Base-by-base conservation (phyloP, 306 rosid species). In the Canavalia ensiformis region DNA sequence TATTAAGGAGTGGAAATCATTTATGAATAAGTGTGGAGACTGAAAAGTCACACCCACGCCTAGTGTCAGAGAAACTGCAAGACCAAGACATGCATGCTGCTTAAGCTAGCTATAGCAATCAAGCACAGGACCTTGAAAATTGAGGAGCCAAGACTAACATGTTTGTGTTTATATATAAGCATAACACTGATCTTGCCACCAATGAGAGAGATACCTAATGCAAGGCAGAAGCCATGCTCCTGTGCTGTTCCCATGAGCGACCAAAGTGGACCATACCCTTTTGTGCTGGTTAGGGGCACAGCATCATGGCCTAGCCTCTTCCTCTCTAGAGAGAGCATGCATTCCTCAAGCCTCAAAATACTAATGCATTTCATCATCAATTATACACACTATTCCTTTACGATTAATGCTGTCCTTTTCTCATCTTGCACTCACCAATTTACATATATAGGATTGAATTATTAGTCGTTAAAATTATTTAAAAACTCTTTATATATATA, bases 41-140 rank as follows among this genome's bases (percentile, higher is more conserved):
- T 31, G 74, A 31, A 44, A 29, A 67, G 64, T 41, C 85, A 57
- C 47, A 81, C 57, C 49, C 85, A 57, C 47, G 85, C 57, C 3
- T 13, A 8, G 8, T 54, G 86, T 72, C 71, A 78, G 50, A 54
- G 50, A 54, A 30, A 44, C 25, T 50, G 33, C 51, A 51, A 50
- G 52, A 64, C 7, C 30, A 34, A 66, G 52, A 35, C 52, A 41
- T 56, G 81, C 76, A 71, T 60, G 78, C 63, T 51, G 68, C 51
- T 29, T 76, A 34, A 42, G 34, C n/a, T 65, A 54, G 28, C 1
- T 39, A 10, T 41, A 74, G 65, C 55, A 77, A 33, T 74, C 33
- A 67, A 77, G 74, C 73, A 37, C 65, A 45, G 33, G 34, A 70
- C 78, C 72, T 62, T 58, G 65, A 71, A 80, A 46, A 49, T 10